Percentiles rank a stretch among this genome's conserved stretches.
Evolutionary conservation across 2,329 filamentous ascomycete species (phyloP).

Genomic region (Penicillium polonicum): DNA sequence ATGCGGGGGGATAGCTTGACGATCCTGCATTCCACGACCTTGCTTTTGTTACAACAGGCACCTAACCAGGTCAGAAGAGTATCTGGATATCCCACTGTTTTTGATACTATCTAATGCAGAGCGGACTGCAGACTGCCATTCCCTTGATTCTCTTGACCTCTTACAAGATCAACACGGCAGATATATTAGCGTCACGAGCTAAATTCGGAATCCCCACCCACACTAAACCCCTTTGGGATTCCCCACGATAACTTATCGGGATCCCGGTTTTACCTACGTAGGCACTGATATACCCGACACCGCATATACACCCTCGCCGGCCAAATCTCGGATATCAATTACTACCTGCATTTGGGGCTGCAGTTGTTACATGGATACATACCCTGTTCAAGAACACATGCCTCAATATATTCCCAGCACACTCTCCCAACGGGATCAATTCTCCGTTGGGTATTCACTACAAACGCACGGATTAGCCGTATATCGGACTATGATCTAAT

Average conservation of each 20-base stretch:
- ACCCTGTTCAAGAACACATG: background rate
- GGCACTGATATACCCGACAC: background rate
- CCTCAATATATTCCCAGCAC: background rate
- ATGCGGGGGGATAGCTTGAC: slow-evolving; percentile 10
- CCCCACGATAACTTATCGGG: slow-evolving; percentile 23
- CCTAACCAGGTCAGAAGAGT: too few species aligned
- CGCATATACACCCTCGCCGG: background rate
- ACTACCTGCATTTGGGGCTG: background rate
- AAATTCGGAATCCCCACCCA: slow-evolving; percentile 21
- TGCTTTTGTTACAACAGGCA: background rate
- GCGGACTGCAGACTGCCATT: background rate
- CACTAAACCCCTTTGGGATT: slow-evolving; percentile 9
- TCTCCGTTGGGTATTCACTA: background rate
- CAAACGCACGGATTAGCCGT: background rate
- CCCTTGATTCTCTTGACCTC: background rate
- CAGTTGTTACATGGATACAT: background rate
- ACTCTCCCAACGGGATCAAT: background rate
- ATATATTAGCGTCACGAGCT: slow-evolving; percentile 21
- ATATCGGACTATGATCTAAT: background rate
- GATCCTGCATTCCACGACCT: background rate
- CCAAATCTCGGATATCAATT: background rate
- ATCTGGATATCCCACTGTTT: background rate
- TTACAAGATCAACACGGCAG: background rate
- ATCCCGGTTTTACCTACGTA: background rate
- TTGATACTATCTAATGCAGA: background rate